Percentiles rank a stretch among this genome's conserved stretches.
These are phyloP conservation scores for Pichia gijzeniarum DNA, from an alignment of 805 yeast genomes.

Conservation along the genomic window DNA sequence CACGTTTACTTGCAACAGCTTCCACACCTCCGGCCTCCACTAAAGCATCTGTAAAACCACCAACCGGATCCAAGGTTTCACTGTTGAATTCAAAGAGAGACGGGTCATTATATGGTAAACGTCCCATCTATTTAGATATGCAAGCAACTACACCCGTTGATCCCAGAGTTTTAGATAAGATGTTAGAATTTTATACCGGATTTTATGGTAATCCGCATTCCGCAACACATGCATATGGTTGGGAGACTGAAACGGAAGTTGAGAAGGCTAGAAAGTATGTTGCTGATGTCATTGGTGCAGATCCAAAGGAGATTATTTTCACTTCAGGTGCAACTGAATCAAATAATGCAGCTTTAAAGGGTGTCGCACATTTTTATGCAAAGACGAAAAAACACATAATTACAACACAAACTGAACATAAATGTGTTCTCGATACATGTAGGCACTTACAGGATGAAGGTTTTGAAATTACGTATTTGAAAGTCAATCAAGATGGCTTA, in stretches of 20 bases:
- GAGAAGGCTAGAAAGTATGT: slow-evolving; percentile 79
- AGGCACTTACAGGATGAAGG: slow-evolving; percentile 95
- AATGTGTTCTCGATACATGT: slow-evolving; percentile 96
- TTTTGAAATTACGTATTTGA: slow-evolving; percentile 88
- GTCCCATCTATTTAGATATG: slow-evolving; percentile 94
- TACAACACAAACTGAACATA: slow-evolving; percentile 96
- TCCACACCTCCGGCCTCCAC: slow-evolving; percentile 1
- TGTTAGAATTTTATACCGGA: slow-evolving; percentile 84
- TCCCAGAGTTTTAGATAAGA: slow-evolving; percentile 88
- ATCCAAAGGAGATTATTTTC: slow-evolving; percentile 93
- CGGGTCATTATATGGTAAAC: slow-evolving; percentile 46
- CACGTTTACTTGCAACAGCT: slow-evolving; percentile 3
- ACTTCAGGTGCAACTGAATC: slow-evolving; percentile 98
- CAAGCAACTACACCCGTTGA: slow-evolving; percentile 99
- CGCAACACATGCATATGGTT: slow-evolving; percentile 93
- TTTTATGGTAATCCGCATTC: slow-evolving; percentile 97
- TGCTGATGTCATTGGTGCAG: slow-evolving; percentile 83
- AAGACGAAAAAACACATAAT: slow-evolving; percentile 89
- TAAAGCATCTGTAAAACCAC: slow-evolving; percentile 28
- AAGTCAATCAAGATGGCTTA: slow-evolving; percentile 76
- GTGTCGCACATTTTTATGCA: slow-evolving; percentile 89
- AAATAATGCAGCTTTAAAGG: slow-evolving; percentile 91
- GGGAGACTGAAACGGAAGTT: slow-evolving; percentile 95
- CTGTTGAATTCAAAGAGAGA: slow-evolving; percentile 40
- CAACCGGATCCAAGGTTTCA: slow-evolving; percentile 40